phyloP scores from a whole-genome alignment of 176 grass and related monocot species.

The Avena sativa region DNA sequence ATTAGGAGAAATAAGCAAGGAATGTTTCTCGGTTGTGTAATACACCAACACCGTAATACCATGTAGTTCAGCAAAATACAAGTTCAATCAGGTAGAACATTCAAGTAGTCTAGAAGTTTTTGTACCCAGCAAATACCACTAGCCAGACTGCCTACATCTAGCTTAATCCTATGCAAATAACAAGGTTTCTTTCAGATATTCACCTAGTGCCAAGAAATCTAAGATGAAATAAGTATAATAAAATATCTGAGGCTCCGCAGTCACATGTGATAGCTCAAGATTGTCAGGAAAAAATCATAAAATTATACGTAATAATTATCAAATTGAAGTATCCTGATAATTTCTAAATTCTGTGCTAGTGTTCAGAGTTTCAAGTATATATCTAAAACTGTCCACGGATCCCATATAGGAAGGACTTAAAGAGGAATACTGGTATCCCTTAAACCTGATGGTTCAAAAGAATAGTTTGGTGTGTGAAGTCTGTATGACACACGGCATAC shows the following conservation, averaged over 20 bases:
- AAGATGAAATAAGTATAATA: not conserved
- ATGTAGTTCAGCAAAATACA: conserved; percentile 8
- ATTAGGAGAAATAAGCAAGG: conserved; percentile 38
- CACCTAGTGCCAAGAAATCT: not conserved
- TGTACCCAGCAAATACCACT: not conserved
- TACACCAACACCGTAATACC: not conserved
- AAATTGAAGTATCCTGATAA: not conserved
- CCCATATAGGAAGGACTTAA: not conserved
- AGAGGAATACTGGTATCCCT: not conserved
- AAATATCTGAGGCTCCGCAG: not conserved
- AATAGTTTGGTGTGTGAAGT: conserved; percentile 18
- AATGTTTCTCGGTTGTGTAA: not conserved
- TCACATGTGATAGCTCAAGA: not conserved
- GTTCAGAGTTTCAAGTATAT: conserved; percentile 18
- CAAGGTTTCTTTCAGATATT: not conserved
- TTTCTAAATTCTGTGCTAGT: conserved; percentile 7
- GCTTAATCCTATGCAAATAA: not conserved
- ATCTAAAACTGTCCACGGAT: not conserved
- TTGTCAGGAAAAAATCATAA: not conserved
- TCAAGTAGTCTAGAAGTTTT: not conserved
- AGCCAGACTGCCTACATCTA: not conserved
- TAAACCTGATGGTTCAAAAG: not conserved
- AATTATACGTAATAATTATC: not conserved
- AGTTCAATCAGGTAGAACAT: conserved; percentile 1
- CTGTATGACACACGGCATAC: not conserved